Base-by-base conservation (phyloP, 2,329 filamentous ascomycete genomes). In the Conoideocrella luteorostrata region DNA sequence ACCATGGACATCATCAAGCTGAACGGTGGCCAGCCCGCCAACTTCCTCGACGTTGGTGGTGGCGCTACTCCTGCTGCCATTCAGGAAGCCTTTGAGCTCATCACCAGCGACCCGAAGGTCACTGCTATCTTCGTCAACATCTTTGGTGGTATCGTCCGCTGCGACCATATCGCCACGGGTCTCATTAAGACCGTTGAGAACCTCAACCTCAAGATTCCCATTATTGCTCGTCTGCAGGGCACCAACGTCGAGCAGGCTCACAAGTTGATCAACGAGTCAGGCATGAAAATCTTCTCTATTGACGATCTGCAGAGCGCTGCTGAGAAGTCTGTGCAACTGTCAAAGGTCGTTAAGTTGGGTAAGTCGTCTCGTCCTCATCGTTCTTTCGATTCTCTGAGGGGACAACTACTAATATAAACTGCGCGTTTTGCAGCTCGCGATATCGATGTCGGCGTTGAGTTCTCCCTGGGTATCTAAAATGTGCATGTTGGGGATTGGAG, bases 1-100 rank as follows among this genome's bases (percentile, higher is more conserved):
- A 98, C 93, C 66, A 98, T 98, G 93, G 93, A 98, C 70, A 97
- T 98, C 69, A 98, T 98, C 80, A 97, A 98, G 82, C 81, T 98
- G 52, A 98, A 97, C 73, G 93, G 93, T 57, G 93, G 93, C 52
- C 76, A 81, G 63, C 93, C 93, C 50, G 93, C 93, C 58, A 98
- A 98, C 82, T 98, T 98, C 83, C 78, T 98, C 57, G 93, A 98
- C 66, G 93, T 98, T 56, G 93, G 93, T 63, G 93, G 93, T 67
- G 93, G 93, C 75, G 93, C 93, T 56, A 98, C 93, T 48, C 90
- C 93, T 26, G 85, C 90, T 55, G 93, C 93, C 59, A 98, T 98
- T 72, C 88, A 89, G 75, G 86, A 93, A 71, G 93, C 93, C 55
- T 98, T 98, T 64, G 90, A 95, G 69, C 86, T 98, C 61, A 98